Evolutionary conservation across 2,329 filamentous ascomycete species (phyloP).

Genomic region (Exophiala aquamarina): DNA sequence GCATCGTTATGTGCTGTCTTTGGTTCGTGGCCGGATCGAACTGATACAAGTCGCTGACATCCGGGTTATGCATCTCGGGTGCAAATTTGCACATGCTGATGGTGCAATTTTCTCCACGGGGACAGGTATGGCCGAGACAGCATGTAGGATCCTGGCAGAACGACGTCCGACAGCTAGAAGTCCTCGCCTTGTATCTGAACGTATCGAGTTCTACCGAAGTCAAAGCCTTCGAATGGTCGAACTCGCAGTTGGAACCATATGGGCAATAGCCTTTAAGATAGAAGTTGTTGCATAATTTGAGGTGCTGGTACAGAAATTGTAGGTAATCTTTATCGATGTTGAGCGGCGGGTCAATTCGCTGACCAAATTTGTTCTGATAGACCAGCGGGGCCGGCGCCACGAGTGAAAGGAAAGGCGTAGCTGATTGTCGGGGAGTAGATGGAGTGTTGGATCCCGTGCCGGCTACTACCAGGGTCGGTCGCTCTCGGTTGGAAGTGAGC

Average conservation of each 20-base stretch:
- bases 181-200: constrained; percentile 24
- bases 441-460: constrained; percentile 21
- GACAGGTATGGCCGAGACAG: constrained; percentile 25
- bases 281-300: constrained; percentile 63
- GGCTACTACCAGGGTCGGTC: constrained; percentile 2
- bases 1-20: not conserved
- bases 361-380: constrained; percentile 46
- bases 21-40: constrained; percentile 12
- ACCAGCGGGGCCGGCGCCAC: constrained; percentile 33
- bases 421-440: constrained; percentile 3
- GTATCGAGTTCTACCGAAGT: constrained; percentile 21
- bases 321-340: constrained; percentile 53
- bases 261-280: constrained; percentile 59
- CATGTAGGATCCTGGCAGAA: constrained; percentile 22
- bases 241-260: constrained; percentile 21
- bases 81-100: constrained; percentile 20
- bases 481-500: constrained; percentile 7
- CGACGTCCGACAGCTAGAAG: constrained; percentile 21
- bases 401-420: constrained; percentile 30
- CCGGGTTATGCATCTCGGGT: constrained; percentile 24
- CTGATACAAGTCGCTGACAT: constrained; percentile 17
- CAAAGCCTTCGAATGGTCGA: constrained; percentile 21
- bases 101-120: constrained; percentile 14
- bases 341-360: constrained; percentile 55
- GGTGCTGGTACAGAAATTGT: constrained; percentile 41